These are phyloP conservation scores for Paecilomyces variotii DNA, from an alignment of 2,329 filamentous ascomycete genomes.

Conservation along the genomic window DNA sequence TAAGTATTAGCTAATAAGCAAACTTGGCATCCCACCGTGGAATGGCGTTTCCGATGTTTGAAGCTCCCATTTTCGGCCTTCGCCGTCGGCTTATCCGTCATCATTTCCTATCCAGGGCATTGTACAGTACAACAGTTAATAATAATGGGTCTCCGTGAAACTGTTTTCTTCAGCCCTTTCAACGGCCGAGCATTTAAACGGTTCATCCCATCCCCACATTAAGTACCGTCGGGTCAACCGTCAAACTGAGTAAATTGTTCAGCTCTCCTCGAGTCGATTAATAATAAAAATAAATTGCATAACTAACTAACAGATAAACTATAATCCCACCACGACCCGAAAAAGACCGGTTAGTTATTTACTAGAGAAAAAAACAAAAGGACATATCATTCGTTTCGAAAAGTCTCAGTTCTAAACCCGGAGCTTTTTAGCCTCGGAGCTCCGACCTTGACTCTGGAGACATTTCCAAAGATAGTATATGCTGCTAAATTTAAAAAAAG, in stretches of 20 bases:
- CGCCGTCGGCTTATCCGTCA: neutral
- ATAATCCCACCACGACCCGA: too few species aligned
- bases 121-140: neutral
- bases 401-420: neutral
- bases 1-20: neutral
- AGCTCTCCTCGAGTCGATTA: neutral
- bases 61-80: neutral
- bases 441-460: neutral
- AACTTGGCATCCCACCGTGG: neutral
- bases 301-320: too few species aligned
- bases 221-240: too few species aligned
- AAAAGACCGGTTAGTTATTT: too few species aligned
- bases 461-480: neutral
- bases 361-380: too few species aligned
- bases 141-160: too few species aligned
- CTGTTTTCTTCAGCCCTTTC: neutral
- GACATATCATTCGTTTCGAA: neutral
- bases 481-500: neutral
- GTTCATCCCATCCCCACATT: too few species aligned
- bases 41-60: neutral
- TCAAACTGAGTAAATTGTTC: neutral
- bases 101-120: neutral
- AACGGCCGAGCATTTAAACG: neutral
- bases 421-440: neutral
- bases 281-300: neutral